Base-by-base conservation (phyloP, 2,329 filamentous ascomycete species). In the Aspergillus thermomutatus region DNA sequence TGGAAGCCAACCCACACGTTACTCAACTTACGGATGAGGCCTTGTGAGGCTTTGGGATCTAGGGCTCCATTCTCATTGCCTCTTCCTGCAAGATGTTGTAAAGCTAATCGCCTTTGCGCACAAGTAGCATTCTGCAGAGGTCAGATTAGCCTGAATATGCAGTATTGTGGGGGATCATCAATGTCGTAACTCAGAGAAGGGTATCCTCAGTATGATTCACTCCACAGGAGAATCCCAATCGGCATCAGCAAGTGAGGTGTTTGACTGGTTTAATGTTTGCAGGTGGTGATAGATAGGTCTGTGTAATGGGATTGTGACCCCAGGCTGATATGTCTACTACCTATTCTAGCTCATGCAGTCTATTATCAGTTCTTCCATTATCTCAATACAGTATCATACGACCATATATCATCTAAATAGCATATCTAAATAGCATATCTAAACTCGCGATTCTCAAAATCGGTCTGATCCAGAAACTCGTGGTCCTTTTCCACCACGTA, bases 401-500 rank as follows among this genome's bases (percentile, higher is more conserved):
- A n/a, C 9, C 40, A 3, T 14, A 7, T 27, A 27, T 27, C 26
- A 27, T n/a, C 59, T 31, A 68, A 25, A 67, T 50, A 4, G 60
- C 64, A 54, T 66, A 67, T 17, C 59, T 28, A 67, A 26, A 66
- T 50, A 7, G 61, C 64, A 54, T 66, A 68, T 43, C 65, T 45
- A 45, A 68, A 68, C 40, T 67, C 61, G 10, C 37, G 55, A 51
- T 68, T 68, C 46, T 68, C 57, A n/a, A 64, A 59, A 43, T 68
- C 65, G 3, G 66, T 68, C 45, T 64, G 19, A 45, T 68, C 66
- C 31, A 68, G 56, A 37, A 73, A 72, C 51, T 72, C 69, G 46
- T 71, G 68, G 45, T 72, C 71, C 46, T 72, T 62, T 45, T 71
- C 68, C 7, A 64, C 55, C 3, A 60, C 60, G 40, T 68, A 62